A percentile compares a stretch with the other conserved stretches of the same genome.
Conservation (phyloP, 2,329 filamentous ascomycete genomes). For the Cryphonectria nitschkei region DNA sequence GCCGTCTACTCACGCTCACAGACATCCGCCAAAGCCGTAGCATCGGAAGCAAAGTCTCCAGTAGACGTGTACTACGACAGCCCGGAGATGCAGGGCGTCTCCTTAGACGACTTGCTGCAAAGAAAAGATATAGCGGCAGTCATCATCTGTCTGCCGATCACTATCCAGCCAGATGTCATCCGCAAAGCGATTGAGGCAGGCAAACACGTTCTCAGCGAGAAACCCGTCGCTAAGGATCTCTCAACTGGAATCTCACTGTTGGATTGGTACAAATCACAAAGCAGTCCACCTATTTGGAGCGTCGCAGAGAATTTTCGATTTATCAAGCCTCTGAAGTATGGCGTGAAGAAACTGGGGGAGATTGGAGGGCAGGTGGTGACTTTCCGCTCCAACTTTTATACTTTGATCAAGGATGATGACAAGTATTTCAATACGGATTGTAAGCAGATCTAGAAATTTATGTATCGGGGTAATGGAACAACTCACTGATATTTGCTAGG, state of each 20-base stretch:
- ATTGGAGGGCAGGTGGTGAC: slow-evolving; percentile 38
- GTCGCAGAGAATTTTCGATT: slow-evolving; percentile 79
- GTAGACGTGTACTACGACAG: slow-evolving; percentile 29
- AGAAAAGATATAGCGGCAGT: slow-evolving; percentile 59
- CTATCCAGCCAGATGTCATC: slow-evolving; percentile 61
- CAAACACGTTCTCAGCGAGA: slow-evolving; percentile 73
- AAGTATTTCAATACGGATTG: slow-evolving; percentile 56
- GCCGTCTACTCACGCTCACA: slow-evolving; percentile 69
- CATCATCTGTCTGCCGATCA: slow-evolving; percentile 66
- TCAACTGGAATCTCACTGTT: slow-evolving; percentile 35
- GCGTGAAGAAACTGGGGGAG: slow-evolving; percentile 32
- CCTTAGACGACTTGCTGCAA: slow-evolving; percentile 55
- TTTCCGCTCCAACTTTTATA: slow-evolving; percentile 48
- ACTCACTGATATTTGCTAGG: slow-evolving; percentile 38
- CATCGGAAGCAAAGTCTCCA: slow-evolving; percentile 34
- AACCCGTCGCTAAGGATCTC: slow-evolving; percentile 65
- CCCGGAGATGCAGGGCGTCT: slow-evolving; percentile 36
- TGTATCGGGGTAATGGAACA: neutral
- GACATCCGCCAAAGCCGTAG: slow-evolving; percentile 55
- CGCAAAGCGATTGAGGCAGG: slow-evolving; percentile 63
- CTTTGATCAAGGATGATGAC: slow-evolving; percentile 46
- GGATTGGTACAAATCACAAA: slow-evolving; percentile 38
- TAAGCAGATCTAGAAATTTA: slow-evolving; percentile 20
- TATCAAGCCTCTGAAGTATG: slow-evolving; percentile 38
- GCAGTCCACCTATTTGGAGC: slow-evolving; percentile 49